A percentile compares a stretch with the other conserved stretches of the same genome.
Conservation (phyloP, 768 basidiomycete genomes). For the Mycena latifolia region DNA sequence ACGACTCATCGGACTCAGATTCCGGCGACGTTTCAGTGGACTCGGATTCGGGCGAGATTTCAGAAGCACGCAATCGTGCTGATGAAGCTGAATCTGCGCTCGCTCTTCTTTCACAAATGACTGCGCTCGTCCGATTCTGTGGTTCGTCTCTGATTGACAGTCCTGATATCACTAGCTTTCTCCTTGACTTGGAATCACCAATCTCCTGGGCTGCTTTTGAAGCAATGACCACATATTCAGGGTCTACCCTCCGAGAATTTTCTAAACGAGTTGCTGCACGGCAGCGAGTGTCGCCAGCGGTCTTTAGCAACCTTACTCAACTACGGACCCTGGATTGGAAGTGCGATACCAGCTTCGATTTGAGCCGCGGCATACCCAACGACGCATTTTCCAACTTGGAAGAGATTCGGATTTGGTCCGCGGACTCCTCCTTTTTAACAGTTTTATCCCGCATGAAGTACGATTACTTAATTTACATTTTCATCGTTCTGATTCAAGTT, state of each 20-base stretch:
- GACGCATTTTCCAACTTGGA: neutral
- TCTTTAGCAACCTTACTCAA: neutral
- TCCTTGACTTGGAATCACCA: neutral
- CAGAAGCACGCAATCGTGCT: neutral
- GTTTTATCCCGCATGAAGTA: constrained; percentile 13
- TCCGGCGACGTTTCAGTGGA: neutral
- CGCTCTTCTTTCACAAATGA: neutral
- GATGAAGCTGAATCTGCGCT: neutral
- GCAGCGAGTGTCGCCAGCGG: neutral
- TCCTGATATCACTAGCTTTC: neutral
- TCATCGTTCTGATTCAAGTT: neutral
- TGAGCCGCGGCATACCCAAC: no score
- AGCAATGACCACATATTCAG: neutral
- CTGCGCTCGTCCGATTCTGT: neutral
- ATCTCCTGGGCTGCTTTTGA: constrained; percentile 19
- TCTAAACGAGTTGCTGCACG: neutral
- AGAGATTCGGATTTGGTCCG: neutral
- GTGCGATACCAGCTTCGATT: neutral
- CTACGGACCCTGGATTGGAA: constrained; percentile 7
- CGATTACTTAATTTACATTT: neutral
- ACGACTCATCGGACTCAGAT: neutral
- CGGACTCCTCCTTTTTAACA: neutral
- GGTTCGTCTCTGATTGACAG: neutral
- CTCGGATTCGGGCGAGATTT: no score
- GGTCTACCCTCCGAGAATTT: constrained; percentile 6